Percentiles rank a stretch among this genome's conserved stretches.
These are phyloP conservation scores for Suillus discolor DNA, from an alignment of 768 basidiomycete genomes.

Conservation along the genomic window DNA sequence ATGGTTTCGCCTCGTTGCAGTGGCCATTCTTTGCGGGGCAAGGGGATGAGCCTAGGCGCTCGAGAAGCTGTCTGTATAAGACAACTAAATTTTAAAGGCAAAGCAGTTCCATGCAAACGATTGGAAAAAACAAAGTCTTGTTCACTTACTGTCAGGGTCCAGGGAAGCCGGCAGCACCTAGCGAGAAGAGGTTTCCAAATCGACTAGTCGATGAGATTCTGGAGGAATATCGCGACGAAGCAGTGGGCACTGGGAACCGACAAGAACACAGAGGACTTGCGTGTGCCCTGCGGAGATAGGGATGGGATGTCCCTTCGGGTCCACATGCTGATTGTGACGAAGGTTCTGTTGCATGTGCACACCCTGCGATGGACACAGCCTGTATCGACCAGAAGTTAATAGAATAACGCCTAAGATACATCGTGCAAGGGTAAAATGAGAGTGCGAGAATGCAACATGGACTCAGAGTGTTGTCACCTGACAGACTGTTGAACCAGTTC, in stretches of 20 bases:
- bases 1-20: conserved; percentile 1
- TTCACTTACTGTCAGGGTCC: not conserved
- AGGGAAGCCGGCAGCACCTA: conserved; percentile 2
- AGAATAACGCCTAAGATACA: conserved; percentile 3
- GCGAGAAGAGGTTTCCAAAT: not conserved
- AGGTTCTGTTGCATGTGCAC: conserved; percentile 12
- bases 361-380: conserved; percentile 9
- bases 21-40: not conserved
- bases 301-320: not conserved
- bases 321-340: conserved; percentile 13
- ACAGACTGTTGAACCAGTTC: conserved; percentile 2
- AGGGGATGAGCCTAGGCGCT: not conserved
- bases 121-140: conserved; percentile 17
- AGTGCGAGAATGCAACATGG: conserved; percentile 11
- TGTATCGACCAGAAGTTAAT: not conserved
- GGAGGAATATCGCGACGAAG: not conserved
- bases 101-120: not conserved
- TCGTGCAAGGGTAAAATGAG: not conserved
- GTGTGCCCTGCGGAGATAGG: conserved; percentile 17
- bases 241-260: conserved; percentile 11
- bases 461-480: not conserved
- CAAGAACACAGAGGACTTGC: not conserved
- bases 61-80: not conserved
- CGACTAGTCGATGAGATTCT: conserved; percentile 6
- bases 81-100: not conserved